phyloP scores from a whole-genome alignment of 2,329 filamentous ascomycete species.

The Nectriaceae sp. region DNA sequence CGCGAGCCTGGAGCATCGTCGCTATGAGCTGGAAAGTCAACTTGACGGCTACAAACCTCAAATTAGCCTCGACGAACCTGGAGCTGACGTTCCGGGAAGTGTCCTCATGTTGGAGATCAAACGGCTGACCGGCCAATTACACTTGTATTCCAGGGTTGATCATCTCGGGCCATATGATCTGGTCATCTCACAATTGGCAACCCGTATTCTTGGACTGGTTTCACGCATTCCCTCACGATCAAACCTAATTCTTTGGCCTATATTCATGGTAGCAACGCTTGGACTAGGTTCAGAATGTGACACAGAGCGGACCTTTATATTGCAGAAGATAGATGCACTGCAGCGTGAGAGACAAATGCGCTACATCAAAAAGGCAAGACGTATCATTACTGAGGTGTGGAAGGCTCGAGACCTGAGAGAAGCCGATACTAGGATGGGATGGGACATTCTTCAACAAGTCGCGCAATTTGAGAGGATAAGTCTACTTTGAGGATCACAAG shows the following conservation, averaged over 20 bases:
- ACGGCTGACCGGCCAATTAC: slow-evolving; percentile 28
- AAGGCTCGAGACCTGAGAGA: slow-evolving; percentile 27
- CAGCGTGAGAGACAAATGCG: slow-evolving; percentile 32
- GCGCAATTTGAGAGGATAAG: too few species aligned
- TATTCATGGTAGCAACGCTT: slow-evolving; percentile 32
- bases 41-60: neutral
- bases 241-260: slow-evolving; percentile 30
- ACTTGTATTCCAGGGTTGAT: slow-evolving; percentile 31
- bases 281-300: slow-evolving; percentile 29
- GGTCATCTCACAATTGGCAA: slow-evolving; percentile 21
- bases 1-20: neutral
- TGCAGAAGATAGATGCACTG: slow-evolving; percentile 24
- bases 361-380: slow-evolving; percentile 32
- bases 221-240: slow-evolving; percentile 27
- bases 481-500: too few species aligned
- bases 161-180: slow-evolving; percentile 25
- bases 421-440: neutral
- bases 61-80: neutral
- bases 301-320: slow-evolving; percentile 24
- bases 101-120: slow-evolving; percentile 26
- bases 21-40: neutral
- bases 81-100: slow-evolving; percentile 1
- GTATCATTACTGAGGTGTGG: slow-evolving; percentile 33
- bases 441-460: neutral
- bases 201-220: slow-evolving; percentile 24